These are phyloP conservation scores for Populus tomentosa DNA, from an alignment of 441 rosid genomes.

Conservation along the genomic window DNA sequence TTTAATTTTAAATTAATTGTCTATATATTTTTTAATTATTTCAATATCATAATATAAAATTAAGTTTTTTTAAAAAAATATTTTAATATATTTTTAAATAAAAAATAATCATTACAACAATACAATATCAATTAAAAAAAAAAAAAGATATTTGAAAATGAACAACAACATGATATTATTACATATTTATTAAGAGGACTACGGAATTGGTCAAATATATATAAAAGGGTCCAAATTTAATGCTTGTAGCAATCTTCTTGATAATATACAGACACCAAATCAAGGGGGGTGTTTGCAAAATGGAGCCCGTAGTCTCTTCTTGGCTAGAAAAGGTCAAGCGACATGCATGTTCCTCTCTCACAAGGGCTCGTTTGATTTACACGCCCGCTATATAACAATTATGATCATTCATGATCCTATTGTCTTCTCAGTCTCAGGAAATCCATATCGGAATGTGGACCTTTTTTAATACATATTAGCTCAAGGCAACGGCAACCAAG, in stretches of 20 bases:
- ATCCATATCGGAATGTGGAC: too few species aligned
- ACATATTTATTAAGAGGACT: not conserved
- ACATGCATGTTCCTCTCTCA: not conserved
- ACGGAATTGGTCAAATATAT: slow-evolving; percentile 9
- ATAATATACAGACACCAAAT: not conserved
- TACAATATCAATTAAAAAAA: too few species aligned
- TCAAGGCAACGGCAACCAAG: too few species aligned
- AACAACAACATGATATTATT: not conserved
- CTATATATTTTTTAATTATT: too few species aligned
- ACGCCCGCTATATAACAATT: not conserved
- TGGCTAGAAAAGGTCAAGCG: not conserved
- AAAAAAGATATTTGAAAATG: not conserved
- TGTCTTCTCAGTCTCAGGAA: too few species aligned
- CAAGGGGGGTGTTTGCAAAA: not conserved
- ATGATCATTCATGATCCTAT: too few species aligned
- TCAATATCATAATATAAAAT: too few species aligned
- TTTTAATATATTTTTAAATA: too few species aligned
- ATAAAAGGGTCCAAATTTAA: not conserved
- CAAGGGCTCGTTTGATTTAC: not conserved
- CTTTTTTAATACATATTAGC: too few species aligned
- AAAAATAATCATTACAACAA: too few species aligned
- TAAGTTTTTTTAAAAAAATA: too few species aligned
- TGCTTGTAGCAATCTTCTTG: not conserved
- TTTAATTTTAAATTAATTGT: too few species aligned
- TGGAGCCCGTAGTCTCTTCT: not conserved